A percentile compares a stretch with the other conserved stretches of the same genome.
Conservation (phyloP, 345 rosid genomes). For the Eutrema heterophyllum region DNA sequence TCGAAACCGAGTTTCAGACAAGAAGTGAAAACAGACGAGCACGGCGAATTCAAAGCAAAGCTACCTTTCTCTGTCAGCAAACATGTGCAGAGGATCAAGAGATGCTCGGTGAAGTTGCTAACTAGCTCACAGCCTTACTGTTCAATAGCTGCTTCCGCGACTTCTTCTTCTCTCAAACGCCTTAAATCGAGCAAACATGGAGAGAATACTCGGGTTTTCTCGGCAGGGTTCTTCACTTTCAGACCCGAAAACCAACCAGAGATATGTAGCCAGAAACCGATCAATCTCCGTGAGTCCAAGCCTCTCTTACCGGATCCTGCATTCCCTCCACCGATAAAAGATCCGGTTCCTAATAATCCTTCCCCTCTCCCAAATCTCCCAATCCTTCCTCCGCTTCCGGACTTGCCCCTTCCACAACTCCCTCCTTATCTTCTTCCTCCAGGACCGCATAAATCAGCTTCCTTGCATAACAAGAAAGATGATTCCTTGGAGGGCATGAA, state of each 20-base stretch:
- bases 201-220: conserved; percentile 47
- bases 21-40: conserved; percentile 63
- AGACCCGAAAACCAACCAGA: conserved; percentile 62
- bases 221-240: conserved; percentile 90
- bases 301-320: conserved; percentile 11
- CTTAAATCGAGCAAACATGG: conserved; percentile 51
- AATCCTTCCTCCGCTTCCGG: conserved; percentile 42
- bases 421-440: conserved; percentile 26
- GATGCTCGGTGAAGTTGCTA: conserved; percentile 63
- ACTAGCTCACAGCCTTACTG: conserved; percentile 73
- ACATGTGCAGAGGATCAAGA: conserved; percentile 59
- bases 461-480: conserved; percentile 17
- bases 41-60: conserved; percentile 61
- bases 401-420: conserved; percentile 41
- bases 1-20: conserved; percentile 41
- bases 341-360: conserved; percentile 37
- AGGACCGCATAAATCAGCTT: neutral
- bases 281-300: conserved; percentile 12
- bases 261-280: conserved; percentile 59
- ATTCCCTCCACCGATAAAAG: conserved; percentile 44
- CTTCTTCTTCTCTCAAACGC: conserved; percentile 50
- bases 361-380: conserved; percentile 54
- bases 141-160: conserved; percentile 62
- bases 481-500: conserved; percentile 13
- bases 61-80: conserved; percentile 65